These are phyloP conservation scores for Candida nemodendra DNA, from an alignment of 805 yeast species.

Conservation along the genomic window DNA sequence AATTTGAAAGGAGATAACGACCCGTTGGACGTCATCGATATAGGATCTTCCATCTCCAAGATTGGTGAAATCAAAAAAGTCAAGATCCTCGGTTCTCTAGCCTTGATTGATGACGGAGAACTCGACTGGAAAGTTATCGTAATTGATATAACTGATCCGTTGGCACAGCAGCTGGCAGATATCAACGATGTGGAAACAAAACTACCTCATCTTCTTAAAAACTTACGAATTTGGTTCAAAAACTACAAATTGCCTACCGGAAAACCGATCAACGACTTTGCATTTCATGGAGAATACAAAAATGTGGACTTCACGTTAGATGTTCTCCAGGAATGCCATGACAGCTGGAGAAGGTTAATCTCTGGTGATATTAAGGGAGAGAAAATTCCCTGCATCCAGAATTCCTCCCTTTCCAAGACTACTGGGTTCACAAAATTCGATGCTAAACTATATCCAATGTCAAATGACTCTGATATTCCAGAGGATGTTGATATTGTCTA, in stretches of 20 bases:
- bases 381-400: conserved; percentile 34
- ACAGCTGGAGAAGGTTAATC: conserved; percentile 64
- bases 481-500: conserved; percentile 29
- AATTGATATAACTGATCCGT: conserved; percentile 64
- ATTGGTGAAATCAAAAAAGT: conserved; percentile 59
- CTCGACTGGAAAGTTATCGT: conserved; percentile 91
- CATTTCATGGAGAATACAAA: conserved; percentile 67
- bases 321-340: conserved; percentile 61
- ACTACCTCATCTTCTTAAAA: conserved; percentile 70
- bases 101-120: conserved; percentile 89
- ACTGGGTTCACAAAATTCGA: conserved; percentile 26
- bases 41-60: conserved; percentile 52
- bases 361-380: conserved; percentile 39
- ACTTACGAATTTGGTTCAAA: conserved; percentile 77
- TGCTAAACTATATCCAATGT: conserved; percentile 23
- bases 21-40: conserved; percentile 92
- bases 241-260: conserved; percentile 83
- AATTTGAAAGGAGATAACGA: conserved; percentile 80
- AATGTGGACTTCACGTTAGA: conserved; percentile 57
- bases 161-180: conserved; percentile 57
- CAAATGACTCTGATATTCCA: conserved; percentile 39
- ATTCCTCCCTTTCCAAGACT: conserved; percentile 36
- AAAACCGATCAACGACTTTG: conserved; percentile 72
- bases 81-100: conserved; percentile 73
- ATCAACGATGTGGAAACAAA: conserved; percentile 64